Evolutionary conservation across 306 rosid genomes (phyloP).

Genomic region (Pterocarpus santalinus): DNA sequence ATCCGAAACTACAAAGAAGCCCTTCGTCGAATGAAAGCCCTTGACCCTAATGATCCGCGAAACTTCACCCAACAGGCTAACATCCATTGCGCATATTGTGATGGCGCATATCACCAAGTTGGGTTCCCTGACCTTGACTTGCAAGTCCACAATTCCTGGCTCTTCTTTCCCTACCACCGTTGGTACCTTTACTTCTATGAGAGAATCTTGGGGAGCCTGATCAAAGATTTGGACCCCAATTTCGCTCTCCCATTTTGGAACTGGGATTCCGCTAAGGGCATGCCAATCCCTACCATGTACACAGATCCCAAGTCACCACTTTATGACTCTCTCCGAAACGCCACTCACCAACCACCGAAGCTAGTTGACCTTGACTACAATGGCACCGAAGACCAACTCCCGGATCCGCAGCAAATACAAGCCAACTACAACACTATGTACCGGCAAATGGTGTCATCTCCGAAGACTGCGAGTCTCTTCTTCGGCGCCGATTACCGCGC

Average conservation of each 20-base stretch:
- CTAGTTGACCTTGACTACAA: constrained; percentile 60
- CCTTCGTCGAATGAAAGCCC: constrained; percentile 66
- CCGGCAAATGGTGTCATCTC: constrained; percentile 70
- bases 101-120: constrained; percentile 72
- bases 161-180: constrained; percentile 85
- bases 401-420: not conserved
- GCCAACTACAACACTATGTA: constrained; percentile 68
- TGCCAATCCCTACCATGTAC: constrained; percentile 64
- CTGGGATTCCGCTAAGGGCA: constrained; percentile 71
- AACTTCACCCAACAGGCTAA: constrained; percentile 76
- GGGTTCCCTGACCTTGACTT: constrained; percentile 74
- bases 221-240: constrained; percentile 58
- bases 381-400: not conserved
- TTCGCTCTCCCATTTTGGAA: constrained; percentile 86
- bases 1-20: constrained; percentile 64
- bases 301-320: constrained; percentile 61
- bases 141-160: constrained; percentile 83
- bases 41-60: constrained; percentile 73
- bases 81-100: constrained; percentile 85
- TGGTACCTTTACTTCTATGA: constrained; percentile 80
- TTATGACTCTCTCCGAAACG: constrained; percentile 57
- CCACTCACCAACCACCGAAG: constrained; percentile 67
- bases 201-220: constrained; percentile 71
- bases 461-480: constrained; percentile 58
- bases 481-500: constrained; percentile 67